phyloP scores from a whole-genome alignment of 2,329 filamentous ascomycete species.

The Clonostachys rhizophaga region DNA sequence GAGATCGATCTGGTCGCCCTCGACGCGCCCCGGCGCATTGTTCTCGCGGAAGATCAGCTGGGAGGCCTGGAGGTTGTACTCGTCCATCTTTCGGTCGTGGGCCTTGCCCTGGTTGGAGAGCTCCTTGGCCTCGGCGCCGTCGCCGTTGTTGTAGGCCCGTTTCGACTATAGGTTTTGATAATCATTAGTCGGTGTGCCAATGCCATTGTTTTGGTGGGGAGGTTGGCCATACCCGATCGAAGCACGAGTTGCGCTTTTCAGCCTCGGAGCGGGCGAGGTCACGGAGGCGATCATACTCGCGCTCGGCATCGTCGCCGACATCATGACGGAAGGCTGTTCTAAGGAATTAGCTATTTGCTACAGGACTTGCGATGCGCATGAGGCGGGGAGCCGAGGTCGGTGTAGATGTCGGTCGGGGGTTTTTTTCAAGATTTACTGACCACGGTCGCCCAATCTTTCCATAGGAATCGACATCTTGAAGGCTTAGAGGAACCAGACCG shows the following conservation, averaged over 20 bases:
- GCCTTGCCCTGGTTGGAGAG: conserved; percentile 81
- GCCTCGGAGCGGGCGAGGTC: conserved; percentile 79
- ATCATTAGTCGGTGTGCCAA: background rate
- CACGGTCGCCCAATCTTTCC: conserved; percentile 37
- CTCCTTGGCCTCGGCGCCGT: conserved; percentile 78
- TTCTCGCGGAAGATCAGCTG: conserved; percentile 96
- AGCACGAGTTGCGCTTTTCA: conserved; percentile 71
- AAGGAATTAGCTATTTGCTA: background rate
- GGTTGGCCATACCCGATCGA: conserved; percentile 52
- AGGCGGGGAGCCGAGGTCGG: background rate
- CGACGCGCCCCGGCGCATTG: conserved; percentile 72
- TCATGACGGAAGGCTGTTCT: conserved; percentile 69
- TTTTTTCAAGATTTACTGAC: conserved; percentile 21
- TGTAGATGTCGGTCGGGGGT: too few species aligned
- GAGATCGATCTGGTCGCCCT: conserved; percentile 82
- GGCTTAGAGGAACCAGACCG: too few species aligned
- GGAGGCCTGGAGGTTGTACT: conserved; percentile 86
- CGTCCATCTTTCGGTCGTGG: conserved; percentile 79
- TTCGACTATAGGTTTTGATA: conserved; percentile 47
- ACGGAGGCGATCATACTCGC: conserved; percentile 88
- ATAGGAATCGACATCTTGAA: conserved; percentile 32
- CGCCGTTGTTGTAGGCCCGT: conserved; percentile 77
- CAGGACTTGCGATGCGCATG: background rate
- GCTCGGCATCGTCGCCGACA: conserved; percentile 64
- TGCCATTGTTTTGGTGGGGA: background rate